These are phyloP conservation scores for Stygiomarasmius scandens DNA, from an alignment of 1,284 basidiomycete genomes.

Conservation along the genomic window DNA sequence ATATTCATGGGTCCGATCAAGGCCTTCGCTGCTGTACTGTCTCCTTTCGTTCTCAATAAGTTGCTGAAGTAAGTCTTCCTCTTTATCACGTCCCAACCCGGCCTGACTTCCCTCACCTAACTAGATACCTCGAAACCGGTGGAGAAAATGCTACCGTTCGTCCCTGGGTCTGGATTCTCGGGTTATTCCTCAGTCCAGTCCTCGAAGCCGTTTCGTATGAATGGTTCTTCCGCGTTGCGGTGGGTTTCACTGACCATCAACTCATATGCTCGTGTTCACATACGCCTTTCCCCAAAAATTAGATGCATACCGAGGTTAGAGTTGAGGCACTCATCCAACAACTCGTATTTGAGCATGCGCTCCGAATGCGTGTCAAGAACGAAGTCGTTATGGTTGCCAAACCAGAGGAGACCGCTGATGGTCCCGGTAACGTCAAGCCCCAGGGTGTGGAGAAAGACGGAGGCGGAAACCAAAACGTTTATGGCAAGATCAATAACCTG, in stretches of 20 bases:
- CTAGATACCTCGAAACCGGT: conserved; percentile 42
- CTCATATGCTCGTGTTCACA: conserved; percentile 45
- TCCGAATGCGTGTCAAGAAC: conserved; percentile 67
- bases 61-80: conserved; percentile 27
- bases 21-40: conserved; percentile 38
- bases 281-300: conserved; percentile 56
- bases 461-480: conserved; percentile 39
- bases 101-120: not conserved
- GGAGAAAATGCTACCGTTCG: conserved; percentile 6
- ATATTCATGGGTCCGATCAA: conserved; percentile 20
- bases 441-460: conserved; percentile 24
- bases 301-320: conserved; percentile 51
- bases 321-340: conserved; percentile 67
- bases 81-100: not conserved
- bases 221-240: conserved; percentile 29
- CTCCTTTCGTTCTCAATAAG: conserved; percentile 53
- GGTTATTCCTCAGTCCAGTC: conserved; percentile 61
- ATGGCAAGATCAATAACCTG: conserved; percentile 44
- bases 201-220: conserved; percentile 39
- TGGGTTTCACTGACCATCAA: not conserved
- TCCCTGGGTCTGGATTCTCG: conserved; percentile 61
- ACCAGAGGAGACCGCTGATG: not conserved
- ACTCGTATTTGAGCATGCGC: conserved; percentile 70
- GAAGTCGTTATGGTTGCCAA: conserved; percentile 29
- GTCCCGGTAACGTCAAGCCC: not conserved